Base-by-base conservation (phyloP, 192 early-diverging fungal genomes). In the Coemansia javaensis region DNA sequence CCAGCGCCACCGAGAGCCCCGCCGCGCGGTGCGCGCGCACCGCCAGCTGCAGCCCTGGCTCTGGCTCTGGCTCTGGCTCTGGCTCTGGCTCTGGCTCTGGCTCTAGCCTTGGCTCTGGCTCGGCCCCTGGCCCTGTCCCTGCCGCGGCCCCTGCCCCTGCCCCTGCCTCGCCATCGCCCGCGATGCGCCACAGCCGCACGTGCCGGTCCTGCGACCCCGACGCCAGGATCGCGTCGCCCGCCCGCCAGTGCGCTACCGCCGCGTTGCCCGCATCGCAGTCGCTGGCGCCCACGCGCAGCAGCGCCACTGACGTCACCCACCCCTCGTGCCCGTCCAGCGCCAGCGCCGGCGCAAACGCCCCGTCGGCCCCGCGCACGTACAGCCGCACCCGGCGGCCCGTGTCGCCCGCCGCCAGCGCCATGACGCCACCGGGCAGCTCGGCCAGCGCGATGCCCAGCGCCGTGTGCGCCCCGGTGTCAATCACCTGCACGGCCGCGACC, bases 171-270 rank as follows among this genome's bases (percentile, higher is more conserved):
- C 16, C n/a, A 12, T 31, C 13, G 7, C 15, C 24, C 20, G 34
- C 17, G 40, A 75, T 53, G 9, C 60, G 65, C 96, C 96, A 98
- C 18, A 94, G 64, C 15, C 96, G 81, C 50, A 97, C 85, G 59
- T 92, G 90, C 64, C 84, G 86, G 74, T 98, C 96, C 65, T 97
- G 88, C 23, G 90, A 89, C 21, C 80, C 89, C 46, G 84, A 87
- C 1, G 93, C 92, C 34, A 98, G 53, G n/a, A 97, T 61, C 33
- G 94, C 52, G 69, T 95, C 88, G 14, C 89, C 86, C 6, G 77
- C 55, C n/a, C 53, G 57, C 50, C 89, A 82, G 44, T 86, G 82
- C 24, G 48, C 40, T 13, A 47, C 63, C 21, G 43, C 43, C 2
- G 40, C 20, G 27, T 73, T 32, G 9, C 43, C 47, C 10, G 44